phyloP scores from a whole-genome alignment of 371 early-diverging fungal genomes.

The Blakeslea trispora region DNA sequence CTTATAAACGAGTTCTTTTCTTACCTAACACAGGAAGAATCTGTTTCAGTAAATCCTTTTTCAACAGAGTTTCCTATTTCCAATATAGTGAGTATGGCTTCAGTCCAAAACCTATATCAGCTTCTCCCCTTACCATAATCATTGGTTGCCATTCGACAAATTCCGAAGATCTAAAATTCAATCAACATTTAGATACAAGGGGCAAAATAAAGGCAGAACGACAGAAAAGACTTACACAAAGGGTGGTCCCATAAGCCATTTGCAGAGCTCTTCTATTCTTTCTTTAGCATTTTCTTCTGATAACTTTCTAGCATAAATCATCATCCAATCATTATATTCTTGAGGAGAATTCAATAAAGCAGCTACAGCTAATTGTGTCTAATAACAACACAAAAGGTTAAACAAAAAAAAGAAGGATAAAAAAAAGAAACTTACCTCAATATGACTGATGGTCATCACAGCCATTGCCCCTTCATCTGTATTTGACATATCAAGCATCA shows the following conservation, averaged over 20 bases:
- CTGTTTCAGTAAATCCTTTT: slow-evolving; percentile 52
- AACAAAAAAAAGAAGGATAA: background rate
- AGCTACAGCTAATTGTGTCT: slow-evolving; percentile 67
- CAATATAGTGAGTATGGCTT: too few relatives aligned
- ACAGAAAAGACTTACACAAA: slow-evolving; percentile 39
- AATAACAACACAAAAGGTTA: slow-evolving; percentile 3
- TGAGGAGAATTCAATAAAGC: slow-evolving; percentile 58
- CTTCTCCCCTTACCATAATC: slow-evolving; percentile 36
- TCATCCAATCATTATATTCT: slow-evolving; percentile 68
- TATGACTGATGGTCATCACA: slow-evolving; percentile 36
- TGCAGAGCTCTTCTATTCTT: slow-evolving; percentile 73
- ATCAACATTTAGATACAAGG: background rate
- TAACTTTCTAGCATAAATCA: slow-evolving; percentile 68
- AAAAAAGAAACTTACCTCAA: slow-evolving; percentile 24
- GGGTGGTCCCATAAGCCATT: slow-evolving; percentile 66
- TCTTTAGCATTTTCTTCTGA: slow-evolving; percentile 65
- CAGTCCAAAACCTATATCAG: too few relatives aligned
- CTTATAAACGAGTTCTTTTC: too few relatives aligned
- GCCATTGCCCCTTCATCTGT: slow-evolving; percentile 23
- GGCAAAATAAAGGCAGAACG: background rate
- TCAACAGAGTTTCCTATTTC: slow-evolving; percentile 32
- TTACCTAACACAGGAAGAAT: slow-evolving; percentile 49
- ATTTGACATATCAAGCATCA: slow-evolving; percentile 26
- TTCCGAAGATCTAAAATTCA: slow-evolving; percentile 5
- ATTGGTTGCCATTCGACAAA: slow-evolving; percentile 30